phyloP scores from a whole-genome alignment of 225 moss, liverwort and hornwort species.

The Straminergon stramineum region DNA sequence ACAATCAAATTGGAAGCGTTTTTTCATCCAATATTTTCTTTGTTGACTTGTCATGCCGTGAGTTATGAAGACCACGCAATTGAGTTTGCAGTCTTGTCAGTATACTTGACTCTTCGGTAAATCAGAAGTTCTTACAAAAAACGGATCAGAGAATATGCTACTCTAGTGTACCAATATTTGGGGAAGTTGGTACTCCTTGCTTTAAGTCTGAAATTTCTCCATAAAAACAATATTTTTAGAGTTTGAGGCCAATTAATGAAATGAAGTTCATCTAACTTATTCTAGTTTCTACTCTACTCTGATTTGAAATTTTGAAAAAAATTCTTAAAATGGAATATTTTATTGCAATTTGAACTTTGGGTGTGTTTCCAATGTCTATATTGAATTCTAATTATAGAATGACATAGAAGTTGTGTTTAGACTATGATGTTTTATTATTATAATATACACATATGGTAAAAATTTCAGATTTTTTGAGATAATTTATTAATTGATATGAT shows the following conservation, averaged over 20 bases:
- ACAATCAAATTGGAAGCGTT: neutral
- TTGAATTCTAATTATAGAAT: neutral
- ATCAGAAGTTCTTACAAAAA: neutral
- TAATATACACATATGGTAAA: neutral
- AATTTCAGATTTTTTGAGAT: neutral
- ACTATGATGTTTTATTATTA: neutral
- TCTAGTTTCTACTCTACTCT: neutral
- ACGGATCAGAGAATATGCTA: neutral
- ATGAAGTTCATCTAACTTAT: neutral
- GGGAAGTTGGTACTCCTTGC: neutral
- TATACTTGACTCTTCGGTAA: neutral
- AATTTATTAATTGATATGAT: neutral
- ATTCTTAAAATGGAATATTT: neutral
- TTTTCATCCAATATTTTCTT: neutral
- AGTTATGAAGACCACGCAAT: neutral
- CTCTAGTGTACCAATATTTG: neutral
- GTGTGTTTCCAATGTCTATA: neutral
- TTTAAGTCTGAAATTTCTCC: neutral
- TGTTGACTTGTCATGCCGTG: neutral
- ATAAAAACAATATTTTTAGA: neutral
- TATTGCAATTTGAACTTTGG: neutral
- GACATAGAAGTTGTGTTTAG: fast-evolving
- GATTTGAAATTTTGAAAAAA: neutral
- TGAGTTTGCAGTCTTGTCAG: neutral
- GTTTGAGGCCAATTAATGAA: neutral